Evolutionary conservation across 2,329 filamentous ascomycete genomes (phyloP).

Genomic region (Xylariaceae sp.): DNA sequence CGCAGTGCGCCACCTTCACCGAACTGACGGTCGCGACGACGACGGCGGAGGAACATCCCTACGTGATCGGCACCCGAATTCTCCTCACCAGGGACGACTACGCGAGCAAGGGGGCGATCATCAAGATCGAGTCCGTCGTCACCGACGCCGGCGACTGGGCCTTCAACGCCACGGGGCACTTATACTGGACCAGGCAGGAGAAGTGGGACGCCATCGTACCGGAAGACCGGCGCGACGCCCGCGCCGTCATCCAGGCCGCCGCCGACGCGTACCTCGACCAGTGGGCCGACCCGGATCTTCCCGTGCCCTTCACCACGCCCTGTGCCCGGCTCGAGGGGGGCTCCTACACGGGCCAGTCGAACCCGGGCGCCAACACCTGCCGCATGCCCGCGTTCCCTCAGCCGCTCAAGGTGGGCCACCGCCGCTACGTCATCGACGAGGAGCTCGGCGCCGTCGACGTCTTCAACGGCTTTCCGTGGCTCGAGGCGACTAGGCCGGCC

Average conservation of each 20-base stretch:
- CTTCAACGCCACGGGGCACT: conserved; percentile 28
- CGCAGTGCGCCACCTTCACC: conserved; percentile 37
- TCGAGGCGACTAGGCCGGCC: conserved; percentile 19
- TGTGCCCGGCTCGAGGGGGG: conserved; percentile 30
- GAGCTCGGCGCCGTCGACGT: conserved; percentile 27
- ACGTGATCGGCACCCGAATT: conserved; percentile 31
- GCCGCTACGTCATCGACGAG: conserved; percentile 30
- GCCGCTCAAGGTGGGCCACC: conserved; percentile 22
- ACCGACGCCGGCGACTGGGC: conserved; percentile 29
- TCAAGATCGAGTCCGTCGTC: conserved; percentile 27
- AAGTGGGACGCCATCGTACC: conserved; percentile 29
- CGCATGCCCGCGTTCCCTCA: conserved; percentile 26
- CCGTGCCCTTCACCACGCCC: conserved; percentile 27
- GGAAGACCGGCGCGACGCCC: conserved; percentile 22
- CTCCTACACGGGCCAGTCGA: conserved; percentile 21
- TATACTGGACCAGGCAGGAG: conserved; percentile 26
- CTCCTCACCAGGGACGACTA: conserved; percentile 17
- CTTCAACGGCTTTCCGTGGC: conserved; percentile 30
- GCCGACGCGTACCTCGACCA: conserved; percentile 29
- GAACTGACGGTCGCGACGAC: conserved; percentile 33
- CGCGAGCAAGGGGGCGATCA: conserved; percentile 20
- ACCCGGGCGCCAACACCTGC: conserved; percentile 25
- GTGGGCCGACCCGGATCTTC: conserved; percentile 23
- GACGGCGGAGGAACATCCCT: conserved; percentile 29
- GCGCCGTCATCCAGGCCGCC: conserved; percentile 27